These are phyloP conservation scores for Dipodascus albidus DNA, from an alignment of 805 yeast species.

Conservation along the genomic window DNA sequence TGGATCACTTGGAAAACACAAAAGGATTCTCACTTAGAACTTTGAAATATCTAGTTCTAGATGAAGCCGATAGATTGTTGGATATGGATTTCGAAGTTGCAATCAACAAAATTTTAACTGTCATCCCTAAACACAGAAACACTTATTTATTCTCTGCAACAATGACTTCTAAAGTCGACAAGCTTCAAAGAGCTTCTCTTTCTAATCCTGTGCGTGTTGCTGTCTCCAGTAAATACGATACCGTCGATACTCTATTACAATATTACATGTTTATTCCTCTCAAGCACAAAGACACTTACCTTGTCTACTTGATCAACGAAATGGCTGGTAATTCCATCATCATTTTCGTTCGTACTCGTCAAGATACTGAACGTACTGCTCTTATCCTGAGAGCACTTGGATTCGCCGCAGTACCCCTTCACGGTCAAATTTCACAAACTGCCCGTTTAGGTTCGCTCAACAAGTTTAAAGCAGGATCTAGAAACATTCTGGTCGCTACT, in stretches of 20 bases:
- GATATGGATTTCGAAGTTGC: slow-evolving; percentile 98
- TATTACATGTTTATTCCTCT: slow-evolving; percentile 84
- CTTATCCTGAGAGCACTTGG: slow-evolving; percentile 69
- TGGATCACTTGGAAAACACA: slow-evolving; percentile 83
- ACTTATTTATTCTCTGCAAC: slow-evolving; percentile 93
- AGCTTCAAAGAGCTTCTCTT: slow-evolving; percentile 86
- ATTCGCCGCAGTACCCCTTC: slow-evolving; percentile 83
- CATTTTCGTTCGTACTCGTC: slow-evolving; percentile 88
- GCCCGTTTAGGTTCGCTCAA: slow-evolving; percentile 88
- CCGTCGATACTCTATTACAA: slow-evolving; percentile 90
- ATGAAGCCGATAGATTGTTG: slow-evolving; percentile 90
- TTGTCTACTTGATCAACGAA: slow-evolving; percentile 76
- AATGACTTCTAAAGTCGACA: slow-evolving; percentile 90
- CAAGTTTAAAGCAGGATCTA: slow-evolving; percentile 88
- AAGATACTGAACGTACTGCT: slow-evolving; percentile 87
- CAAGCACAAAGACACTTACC: slow-evolving; percentile 80
- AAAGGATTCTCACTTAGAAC: slow-evolving; percentile 77
- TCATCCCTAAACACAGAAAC: slow-evolving; percentile 70
- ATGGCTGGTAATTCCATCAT: slow-evolving; percentile 75
- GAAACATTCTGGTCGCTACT: slow-evolving; percentile 83
- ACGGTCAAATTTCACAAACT: slow-evolving; percentile 90
- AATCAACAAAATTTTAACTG: slow-evolving; percentile 69
- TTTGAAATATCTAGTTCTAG: slow-evolving; percentile 79
- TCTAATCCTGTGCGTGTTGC: slow-evolving; percentile 83
- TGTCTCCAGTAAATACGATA: slow-evolving; percentile 77